These are phyloP conservation scores for Platanus orientalis DNA, from an alignment of 164 flowering plant genomes.

Conservation along the genomic window DNA sequence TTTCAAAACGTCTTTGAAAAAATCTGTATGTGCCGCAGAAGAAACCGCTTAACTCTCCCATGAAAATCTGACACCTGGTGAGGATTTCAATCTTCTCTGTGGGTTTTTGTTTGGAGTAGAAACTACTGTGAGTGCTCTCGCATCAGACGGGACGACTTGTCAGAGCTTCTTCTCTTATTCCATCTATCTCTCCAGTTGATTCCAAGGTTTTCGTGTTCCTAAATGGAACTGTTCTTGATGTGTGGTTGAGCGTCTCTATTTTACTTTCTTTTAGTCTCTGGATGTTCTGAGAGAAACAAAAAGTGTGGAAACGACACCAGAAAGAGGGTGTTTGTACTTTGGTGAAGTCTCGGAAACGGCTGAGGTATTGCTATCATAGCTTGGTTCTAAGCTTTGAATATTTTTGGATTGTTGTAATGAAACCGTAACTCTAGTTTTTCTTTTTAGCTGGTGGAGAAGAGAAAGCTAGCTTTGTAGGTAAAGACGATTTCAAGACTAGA, in stretches of 20 bases:
- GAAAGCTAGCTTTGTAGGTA: neutral
- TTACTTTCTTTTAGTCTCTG: too few relatives aligned
- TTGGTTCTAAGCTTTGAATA: too few relatives aligned
- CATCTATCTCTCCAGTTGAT: neutral
- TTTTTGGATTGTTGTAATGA: neutral
- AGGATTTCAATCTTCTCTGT: neutral
- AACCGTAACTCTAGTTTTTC: neutral
- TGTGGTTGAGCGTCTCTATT: too few relatives aligned
- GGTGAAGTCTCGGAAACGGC: neutral
- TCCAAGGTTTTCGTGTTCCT: too few relatives aligned
- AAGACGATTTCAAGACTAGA: neutral
- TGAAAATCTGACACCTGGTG: constrained; percentile 30
- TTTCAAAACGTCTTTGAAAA: too few relatives aligned
- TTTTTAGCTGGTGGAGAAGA: neutral
- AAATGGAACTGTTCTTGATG: neutral
- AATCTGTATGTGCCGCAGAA: constrained; percentile 35
- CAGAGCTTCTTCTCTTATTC: neutral
- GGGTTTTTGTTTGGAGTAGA: too few relatives aligned
- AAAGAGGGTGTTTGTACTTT: too few relatives aligned
- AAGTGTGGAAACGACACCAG: too few relatives aligned
- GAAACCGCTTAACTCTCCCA: constrained; percentile 41
- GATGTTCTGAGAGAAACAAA: too few relatives aligned
- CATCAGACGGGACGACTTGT: too few relatives aligned
- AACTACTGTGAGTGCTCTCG: too few relatives aligned
- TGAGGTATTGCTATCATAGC: neutral